Evolutionary conservation across 345 rosid genomes (phyloP).

Genomic region (Chamaenerion angustifolium): DNA sequence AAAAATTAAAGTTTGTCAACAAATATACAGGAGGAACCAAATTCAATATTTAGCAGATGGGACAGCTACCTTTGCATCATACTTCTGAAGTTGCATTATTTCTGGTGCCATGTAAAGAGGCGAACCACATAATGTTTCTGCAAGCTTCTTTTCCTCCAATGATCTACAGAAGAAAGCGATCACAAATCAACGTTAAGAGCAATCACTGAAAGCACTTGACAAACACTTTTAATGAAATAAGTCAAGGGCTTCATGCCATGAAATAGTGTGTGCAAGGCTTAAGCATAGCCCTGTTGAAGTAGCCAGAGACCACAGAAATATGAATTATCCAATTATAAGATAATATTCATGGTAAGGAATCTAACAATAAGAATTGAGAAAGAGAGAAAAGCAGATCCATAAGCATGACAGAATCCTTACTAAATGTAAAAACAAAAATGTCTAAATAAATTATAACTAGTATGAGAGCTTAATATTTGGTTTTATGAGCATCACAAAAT

Average conservation of each 20-base stretch:
- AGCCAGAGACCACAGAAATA: no score
- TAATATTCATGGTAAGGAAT: no score
- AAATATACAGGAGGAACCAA: background rate
- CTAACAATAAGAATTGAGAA: no score
- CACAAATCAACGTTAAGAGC: background rate
- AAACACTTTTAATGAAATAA: no score
- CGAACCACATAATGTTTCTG: constrained; percentile 96
- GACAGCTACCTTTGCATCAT: constrained; percentile 87
- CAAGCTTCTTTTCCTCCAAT: constrained; percentile 81
- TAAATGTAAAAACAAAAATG: no score
- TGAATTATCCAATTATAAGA: background rate
- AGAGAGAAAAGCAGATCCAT: no score
- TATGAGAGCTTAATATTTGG: background rate
- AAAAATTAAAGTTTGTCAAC: constrained; percentile 2
- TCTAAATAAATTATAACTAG: no score
- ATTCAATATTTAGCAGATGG: background rate
- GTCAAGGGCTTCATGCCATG: no score
- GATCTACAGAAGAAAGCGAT: constrained; percentile 40
- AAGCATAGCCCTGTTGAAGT: no score
- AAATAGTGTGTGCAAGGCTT: no score
- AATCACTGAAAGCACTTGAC: no score
- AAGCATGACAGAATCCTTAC: no score
- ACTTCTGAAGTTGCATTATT: constrained; percentile 95
- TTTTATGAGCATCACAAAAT: background rate
- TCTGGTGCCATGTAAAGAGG: constrained; percentile 99